These are phyloP conservation scores for Cryptococcus sp. DNA, from an alignment of 1,284 basidiomycete species.

Conservation along the genomic window DNA sequence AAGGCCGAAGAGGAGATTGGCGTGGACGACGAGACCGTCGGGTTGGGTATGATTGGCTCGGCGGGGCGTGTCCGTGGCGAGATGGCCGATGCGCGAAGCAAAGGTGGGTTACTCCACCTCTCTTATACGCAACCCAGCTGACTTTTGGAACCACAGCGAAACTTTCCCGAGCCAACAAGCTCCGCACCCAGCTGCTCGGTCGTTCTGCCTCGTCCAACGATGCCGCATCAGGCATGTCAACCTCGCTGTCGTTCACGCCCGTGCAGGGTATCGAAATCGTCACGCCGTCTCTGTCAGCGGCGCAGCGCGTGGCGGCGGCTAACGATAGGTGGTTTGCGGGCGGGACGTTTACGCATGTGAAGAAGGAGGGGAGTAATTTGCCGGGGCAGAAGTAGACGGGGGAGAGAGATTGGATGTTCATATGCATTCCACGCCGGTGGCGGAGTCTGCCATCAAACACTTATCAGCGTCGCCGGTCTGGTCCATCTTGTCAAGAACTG, in stretches of 20 bases:
- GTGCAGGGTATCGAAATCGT: slow-evolving; percentile 95
- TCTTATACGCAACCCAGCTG: not conserved
- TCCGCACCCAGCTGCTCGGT: slow-evolving; percentile 77
- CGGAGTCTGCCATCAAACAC: too few species aligned
- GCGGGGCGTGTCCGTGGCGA: slow-evolving; percentile 85
- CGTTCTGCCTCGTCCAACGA: slow-evolving; percentile 61
- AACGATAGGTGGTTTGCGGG: slow-evolving; percentile 89
- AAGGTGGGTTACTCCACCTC: slow-evolving; percentile 57
- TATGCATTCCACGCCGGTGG: not conserved
- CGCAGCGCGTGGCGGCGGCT: slow-evolving; percentile 80
- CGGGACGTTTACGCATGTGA: slow-evolving; percentile 64
- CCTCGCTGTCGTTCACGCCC: slow-evolving; percentile 89
- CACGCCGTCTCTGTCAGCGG: slow-evolving; percentile 64
- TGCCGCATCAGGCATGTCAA: slow-evolving; percentile 72
- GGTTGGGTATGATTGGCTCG: slow-evolving; percentile 91
- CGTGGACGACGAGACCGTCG: slow-evolving; percentile 93
- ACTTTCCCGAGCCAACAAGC: slow-evolving; percentile 91
- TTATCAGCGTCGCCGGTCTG: too few species aligned
- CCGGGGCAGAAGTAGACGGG: slow-evolving; percentile 35
- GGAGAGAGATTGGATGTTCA: not conserved
- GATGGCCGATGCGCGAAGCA: slow-evolving; percentile 77
- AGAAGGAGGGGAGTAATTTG: slow-evolving; percentile 41
- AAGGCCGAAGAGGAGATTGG: slow-evolving; percentile 94
- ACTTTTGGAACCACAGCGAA: slow-evolving; percentile 61
- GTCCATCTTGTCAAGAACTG: too few species aligned